Evolutionary conservation across 2,329 filamentous ascomycete species (phyloP).

Genomic region (Claviceps capensis): DNA sequence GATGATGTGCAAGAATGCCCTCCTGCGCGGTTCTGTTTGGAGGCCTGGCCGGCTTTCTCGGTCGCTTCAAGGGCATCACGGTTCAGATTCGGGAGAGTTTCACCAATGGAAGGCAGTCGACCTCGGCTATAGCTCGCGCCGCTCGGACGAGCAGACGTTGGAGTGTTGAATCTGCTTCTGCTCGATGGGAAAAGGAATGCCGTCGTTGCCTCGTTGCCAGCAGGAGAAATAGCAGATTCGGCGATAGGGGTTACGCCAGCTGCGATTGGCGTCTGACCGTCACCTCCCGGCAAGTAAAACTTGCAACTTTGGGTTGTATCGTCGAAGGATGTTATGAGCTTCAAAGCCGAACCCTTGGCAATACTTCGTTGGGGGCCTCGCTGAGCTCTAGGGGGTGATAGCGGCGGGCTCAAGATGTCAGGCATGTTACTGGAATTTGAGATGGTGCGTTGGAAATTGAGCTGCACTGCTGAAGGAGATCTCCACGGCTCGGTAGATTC

Average conservation of each 20-base stretch:
- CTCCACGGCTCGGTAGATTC: constrained; percentile 81
- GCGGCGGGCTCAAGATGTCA: constrained; percentile 51
- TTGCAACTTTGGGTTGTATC: constrained; percentile 47
- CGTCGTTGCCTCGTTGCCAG: constrained; percentile 49
- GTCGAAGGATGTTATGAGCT: constrained; percentile 83
- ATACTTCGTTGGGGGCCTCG: constrained; percentile 48
- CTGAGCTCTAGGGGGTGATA: constrained; percentile 58
- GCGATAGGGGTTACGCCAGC: constrained; percentile 81
- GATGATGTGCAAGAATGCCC: constrained; percentile 24
- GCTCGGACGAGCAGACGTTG: constrained; percentile 47
- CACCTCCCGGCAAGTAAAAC: constrained; percentile 45
- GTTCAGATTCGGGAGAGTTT: constrained; percentile 27
- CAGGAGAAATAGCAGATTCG: constrained; percentile 53
- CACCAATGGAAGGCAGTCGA: constrained; percentile 67
- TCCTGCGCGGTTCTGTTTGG: constrained; percentile 16
- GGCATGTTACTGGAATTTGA: constrained; percentile 33
- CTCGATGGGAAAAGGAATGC: constrained; percentile 54
- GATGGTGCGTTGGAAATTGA: constrained; percentile 40
- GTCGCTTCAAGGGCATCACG: constrained; percentile 15
- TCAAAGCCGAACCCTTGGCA: constrained; percentile 70
- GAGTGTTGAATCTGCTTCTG: constrained; percentile 55
- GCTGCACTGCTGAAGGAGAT: constrained; percentile 60
- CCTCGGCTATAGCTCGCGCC: constrained; percentile 46
- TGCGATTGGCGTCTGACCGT: constrained; percentile 60
- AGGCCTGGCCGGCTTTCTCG: constrained; percentile 12